These are phyloP conservation scores for Diaporthe ampelina DNA, from an alignment of 2,329 filamentous ascomycete species.

Conservation along the genomic window DNA sequence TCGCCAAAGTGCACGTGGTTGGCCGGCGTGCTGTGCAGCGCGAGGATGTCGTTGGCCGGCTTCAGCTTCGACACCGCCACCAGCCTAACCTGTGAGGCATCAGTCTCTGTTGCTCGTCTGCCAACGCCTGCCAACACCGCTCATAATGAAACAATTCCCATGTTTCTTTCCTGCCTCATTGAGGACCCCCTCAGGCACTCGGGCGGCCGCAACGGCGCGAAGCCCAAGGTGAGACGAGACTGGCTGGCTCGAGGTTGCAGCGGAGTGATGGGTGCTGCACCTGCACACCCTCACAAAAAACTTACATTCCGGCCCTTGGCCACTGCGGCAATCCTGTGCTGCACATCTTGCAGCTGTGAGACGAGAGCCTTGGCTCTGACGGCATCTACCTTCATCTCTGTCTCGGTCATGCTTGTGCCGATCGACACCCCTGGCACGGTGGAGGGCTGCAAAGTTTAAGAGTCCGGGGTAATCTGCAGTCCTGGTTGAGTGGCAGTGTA, in stretches of 20 bases:
- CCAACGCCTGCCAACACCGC: too few species aligned
- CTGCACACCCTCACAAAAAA: constrained; percentile 36
- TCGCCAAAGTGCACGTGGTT: constrained; percentile 89
- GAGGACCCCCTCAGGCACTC: neutral
- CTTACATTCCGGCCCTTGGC: constrained; percentile 69
- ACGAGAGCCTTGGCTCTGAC: constrained; percentile 73
- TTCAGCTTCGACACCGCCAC: constrained; percentile 98
- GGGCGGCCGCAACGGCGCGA: neutral
- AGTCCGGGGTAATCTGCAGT: too few species aligned
- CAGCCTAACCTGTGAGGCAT: constrained; percentile 75
- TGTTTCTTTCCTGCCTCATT: neutral
- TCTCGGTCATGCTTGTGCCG: constrained; percentile 56
- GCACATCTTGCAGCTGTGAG: constrained; percentile 73
- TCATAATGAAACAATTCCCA: neutral
- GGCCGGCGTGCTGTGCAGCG: constrained; percentile 76
- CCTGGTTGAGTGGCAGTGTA: neutral
- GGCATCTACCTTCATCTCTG: constrained; percentile 73
- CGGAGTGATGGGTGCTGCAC: neutral
- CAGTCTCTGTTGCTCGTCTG: constrained; percentile 29
- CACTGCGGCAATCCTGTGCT: constrained; percentile 68
- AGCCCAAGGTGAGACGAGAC: constrained; percentile 36
- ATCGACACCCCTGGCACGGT: constrained; percentile 16
- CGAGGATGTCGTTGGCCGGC: constrained; percentile 89
- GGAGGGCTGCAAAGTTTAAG: constrained; percentile 10
- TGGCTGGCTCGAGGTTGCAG: neutral